These are phyloP conservation scores for Rubia peregrina DNA, from an alignment of 305 asterid genomes.

Conservation along the genomic window DNA sequence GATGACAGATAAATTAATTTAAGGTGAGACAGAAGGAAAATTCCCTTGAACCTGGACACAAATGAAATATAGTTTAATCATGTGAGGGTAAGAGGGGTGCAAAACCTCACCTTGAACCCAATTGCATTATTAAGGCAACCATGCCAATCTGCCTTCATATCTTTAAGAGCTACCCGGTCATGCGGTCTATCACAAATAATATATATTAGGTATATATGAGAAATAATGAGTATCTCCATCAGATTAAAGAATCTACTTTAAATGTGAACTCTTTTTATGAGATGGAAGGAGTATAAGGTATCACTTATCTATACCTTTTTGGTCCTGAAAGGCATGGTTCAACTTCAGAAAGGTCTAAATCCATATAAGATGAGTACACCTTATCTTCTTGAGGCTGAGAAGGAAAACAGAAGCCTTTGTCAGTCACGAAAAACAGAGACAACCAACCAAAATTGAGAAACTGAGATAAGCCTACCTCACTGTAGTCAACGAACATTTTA, in stretches of 20 bases:
- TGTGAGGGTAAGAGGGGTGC: background rate
- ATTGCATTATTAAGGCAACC: conserved; percentile 87
- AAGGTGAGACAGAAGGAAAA: background rate
- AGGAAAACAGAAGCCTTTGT: conserved; percentile 16
- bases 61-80: background rate
- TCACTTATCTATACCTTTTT: conserved; percentile 42
- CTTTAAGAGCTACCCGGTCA: conserved; percentile 83
- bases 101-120: conserved; percentile 77
- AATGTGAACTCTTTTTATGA: background rate
- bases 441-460: background rate
- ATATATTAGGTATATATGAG: background rate
- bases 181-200: conserved; percentile 61
- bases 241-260: too few relatives aligned
- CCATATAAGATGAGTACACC: conserved; percentile 66
- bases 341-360: conserved; percentile 58
- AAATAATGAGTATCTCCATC: too few relatives aligned
- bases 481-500: conserved; percentile 83
- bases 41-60: background rate
- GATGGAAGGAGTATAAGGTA: background rate
- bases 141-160: conserved; percentile 96
- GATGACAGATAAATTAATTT: background rate
- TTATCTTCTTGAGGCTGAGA: conserved; percentile 82
- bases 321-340: conserved; percentile 94
- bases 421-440: background rate
- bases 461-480: conserved; percentile 36